phyloP scores from a whole-genome alignment of 2,329 filamentous ascomycete species.

The Botryotinia calthae region DNA sequence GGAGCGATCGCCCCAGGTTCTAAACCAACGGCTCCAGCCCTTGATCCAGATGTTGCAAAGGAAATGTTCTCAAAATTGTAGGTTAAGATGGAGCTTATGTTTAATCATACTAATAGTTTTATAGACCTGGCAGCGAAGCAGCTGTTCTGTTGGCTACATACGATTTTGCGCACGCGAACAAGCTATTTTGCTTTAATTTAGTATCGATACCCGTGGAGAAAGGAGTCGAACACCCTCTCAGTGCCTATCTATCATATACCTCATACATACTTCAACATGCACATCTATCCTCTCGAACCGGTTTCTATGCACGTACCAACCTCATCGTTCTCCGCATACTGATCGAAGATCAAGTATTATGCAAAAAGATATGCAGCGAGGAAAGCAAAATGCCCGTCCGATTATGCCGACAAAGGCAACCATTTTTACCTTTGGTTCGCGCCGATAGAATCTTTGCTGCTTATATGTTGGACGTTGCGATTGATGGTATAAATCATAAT shows the following conservation, averaged over 20 bases:
- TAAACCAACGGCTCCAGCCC: conserved; percentile 58
- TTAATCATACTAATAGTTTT: conserved; percentile 28
- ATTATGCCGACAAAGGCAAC: conserved; percentile 84
- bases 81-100: conserved; percentile 40
- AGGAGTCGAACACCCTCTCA: conserved; percentile 69
- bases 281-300: conserved; percentile 73
- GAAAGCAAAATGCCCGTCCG: conserved; percentile 73
- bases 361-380: conserved; percentile 80
- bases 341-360: conserved; percentile 78
- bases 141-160: conserved; percentile 82
- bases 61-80: conserved; percentile 77
- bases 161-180: conserved; percentile 92
- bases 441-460: conserved; percentile 72
- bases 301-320: conserved; percentile 80
- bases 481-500: conserved; percentile 94
- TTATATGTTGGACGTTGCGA: conserved; percentile 78
- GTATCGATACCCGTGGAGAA: conserved; percentile 64
- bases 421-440: conserved; percentile 73
- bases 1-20: conserved; percentile 69
- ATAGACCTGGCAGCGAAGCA: conserved; percentile 74
- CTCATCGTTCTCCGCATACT: conserved; percentile 83
- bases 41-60: conserved; percentile 78
- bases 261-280: conserved; percentile 95
- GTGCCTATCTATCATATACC: conserved; percentile 79
- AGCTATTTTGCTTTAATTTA: conserved; percentile 86